Conservation (phyloP, 2,329 filamentous ascomycete genomes). For the Cladophialophora psammophila region DNA sequence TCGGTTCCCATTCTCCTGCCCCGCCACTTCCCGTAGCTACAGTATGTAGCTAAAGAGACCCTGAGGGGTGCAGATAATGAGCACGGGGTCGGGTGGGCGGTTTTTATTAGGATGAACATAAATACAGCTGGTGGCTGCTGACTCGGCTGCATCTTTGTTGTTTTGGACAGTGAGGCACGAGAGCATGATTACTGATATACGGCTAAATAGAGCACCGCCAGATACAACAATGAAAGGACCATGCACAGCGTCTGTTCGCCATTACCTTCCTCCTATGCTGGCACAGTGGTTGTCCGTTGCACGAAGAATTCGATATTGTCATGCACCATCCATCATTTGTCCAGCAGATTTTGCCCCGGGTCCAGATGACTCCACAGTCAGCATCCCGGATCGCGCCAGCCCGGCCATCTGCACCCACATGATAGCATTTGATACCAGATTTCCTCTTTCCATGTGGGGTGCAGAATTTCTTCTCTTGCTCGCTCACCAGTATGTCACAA, state of each 20-base stretch:
- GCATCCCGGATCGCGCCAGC: not conserved
- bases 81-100: not conserved
- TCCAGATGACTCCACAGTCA: conserved; percentile 20
- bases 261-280: not conserved
- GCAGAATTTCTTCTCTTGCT: not conserved
- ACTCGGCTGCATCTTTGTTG: not conserved
- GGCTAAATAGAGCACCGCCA: not conserved
- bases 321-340: not conserved
- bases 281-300: not conserved
- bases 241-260: not conserved
- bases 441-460: not conserved
- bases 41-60: not conserved
- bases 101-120: not conserved
- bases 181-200: not conserved
- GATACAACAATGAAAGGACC: not conserved
- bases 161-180: not conserved
- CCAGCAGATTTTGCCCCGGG: not conserved
- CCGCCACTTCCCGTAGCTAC: not conserved
- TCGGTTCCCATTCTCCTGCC: not conserved
- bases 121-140: not conserved
- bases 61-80: conserved; percentile 4
- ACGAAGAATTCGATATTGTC: not conserved
- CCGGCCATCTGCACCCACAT: not conserved
- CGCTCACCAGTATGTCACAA: not conserved
- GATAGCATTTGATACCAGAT: conserved; percentile 1